Evolutionary conservation across 306 rosid species (phyloP), one percentile per base, ranked within the genome.

Genomic region (Dryas alaskensis): DNA sequence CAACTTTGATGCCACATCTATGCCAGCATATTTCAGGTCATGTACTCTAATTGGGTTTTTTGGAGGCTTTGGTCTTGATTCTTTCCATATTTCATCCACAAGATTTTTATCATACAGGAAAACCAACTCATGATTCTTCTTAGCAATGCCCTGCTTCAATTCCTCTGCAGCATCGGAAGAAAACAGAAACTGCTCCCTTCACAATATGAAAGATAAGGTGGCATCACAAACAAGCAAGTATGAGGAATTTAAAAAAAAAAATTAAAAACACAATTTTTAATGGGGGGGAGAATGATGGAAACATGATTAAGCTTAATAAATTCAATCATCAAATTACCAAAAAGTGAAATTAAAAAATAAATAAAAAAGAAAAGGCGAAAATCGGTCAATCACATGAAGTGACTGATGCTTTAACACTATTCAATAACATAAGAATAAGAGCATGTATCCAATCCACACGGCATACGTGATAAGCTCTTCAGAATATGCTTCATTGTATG

Each of bases 151-250:
- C 65, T 78, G 88, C 89, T 86, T 89, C 76, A 91, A 81, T 77
- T 91, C 97, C 78, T 88, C 92, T 39, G 98, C 95, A 85, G 91
- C 91, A 88, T 91, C 97, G 27, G 89, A 82, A 61, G 98, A 89
- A 84, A 94, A 91, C 70, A 94, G 97, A 88, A 89, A 94, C 98
- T 91, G 98, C 89, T 86, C 87, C 98, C 98, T 93, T 91, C 92
- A 91, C 84, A 79, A 81, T 73, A 83, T 72, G 70, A 82, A 85
- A 80, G 79, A 76, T 65, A 80, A 80, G 67, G 72, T 48, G 74
- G 42, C 78, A 87, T 91, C 85, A 94, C 89, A 79, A 67, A 81
- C 77, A 67, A 37, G 74, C 67, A 78, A 73, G 53, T 42, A 73
- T 12, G 44, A 73, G 50, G 47, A 72, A 73, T 67, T 16, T 79